Evolutionary conservation across 106 monocot species (phyloP).

Genomic region (Agapanthus africanus): DNA sequence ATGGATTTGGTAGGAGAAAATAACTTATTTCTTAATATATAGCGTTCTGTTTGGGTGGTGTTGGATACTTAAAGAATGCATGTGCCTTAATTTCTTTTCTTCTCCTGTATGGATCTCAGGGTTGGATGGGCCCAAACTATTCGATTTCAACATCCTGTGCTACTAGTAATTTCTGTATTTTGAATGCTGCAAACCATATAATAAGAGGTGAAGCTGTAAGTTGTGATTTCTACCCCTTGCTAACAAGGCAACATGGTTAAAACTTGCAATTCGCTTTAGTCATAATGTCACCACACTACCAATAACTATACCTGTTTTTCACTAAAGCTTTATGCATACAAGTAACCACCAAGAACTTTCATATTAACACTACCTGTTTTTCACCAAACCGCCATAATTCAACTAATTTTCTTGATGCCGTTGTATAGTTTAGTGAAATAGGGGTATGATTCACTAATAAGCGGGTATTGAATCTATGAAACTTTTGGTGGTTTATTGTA

Average conservation of each 20-base stretch:
- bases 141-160: conserved; percentile 72
- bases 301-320: too few species aligned
- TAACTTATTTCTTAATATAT: not conserved
- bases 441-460: too few species aligned
- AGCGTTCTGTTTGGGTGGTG: not conserved
- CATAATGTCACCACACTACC: too few species aligned
- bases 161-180: conserved; percentile 64
- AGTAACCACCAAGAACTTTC: too few species aligned
- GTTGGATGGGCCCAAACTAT: conserved; percentile 77
- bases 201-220: conserved; percentile 68
- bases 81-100: not conserved
- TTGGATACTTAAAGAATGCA: not conserved
- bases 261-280: not conserved
- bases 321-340: too few species aligned
- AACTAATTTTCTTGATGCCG: too few species aligned
- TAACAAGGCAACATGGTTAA: not conserved
- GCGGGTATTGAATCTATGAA: too few species aligned
- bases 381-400: too few species aligned
- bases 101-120: conserved; percentile 22
- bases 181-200: conserved; percentile 71
- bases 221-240: not conserved
- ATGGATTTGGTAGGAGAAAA: conserved; percentile 51
- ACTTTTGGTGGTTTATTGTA: too few species aligned
- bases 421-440: too few species aligned
- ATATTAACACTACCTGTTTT: too few species aligned